A percentile compares a stretch with the other conserved stretches of the same genome.
Evolutionary conservation across 1,284 basidiomycete species (phyloP).

Genomic region (Ustilago trichophora): DNA sequence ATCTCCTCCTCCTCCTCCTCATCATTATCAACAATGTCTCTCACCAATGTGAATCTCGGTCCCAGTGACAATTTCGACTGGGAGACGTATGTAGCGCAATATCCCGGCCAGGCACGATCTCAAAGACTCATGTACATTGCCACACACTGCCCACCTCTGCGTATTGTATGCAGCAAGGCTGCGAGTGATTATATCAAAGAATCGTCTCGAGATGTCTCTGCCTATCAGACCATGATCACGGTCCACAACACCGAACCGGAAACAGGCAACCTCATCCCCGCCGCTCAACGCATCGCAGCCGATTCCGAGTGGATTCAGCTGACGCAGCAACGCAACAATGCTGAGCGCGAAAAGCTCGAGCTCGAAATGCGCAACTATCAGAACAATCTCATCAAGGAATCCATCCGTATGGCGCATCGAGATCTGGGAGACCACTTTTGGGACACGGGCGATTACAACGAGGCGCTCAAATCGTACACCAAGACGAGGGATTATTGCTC

Average conservation of each 20-base stretch:
- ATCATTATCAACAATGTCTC: neutral
- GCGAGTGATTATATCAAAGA: constrained; percentile 40
- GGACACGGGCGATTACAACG: constrained; percentile 75
- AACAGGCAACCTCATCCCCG: constrained; percentile 19
- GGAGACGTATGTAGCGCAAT: constrained; percentile 49
- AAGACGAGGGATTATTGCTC: constrained; percentile 87
- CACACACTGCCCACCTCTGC: constrained; percentile 33
- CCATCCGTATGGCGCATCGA: constrained; percentile 86
- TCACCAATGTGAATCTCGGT: constrained; percentile 11
- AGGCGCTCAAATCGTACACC: constrained; percentile 79
- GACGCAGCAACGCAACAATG: constrained; percentile 72
- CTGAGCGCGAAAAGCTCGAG: constrained; percentile 78
- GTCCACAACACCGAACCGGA: constrained; percentile 44
- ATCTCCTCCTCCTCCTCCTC: neutral
- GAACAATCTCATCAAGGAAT: constrained; percentile 93
- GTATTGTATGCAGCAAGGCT: constrained; percentile 32
- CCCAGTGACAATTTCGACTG: constrained; percentile 53
- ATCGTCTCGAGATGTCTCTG: constrained; percentile 30
- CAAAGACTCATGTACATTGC: constrained; percentile 49
- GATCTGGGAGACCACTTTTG: constrained; percentile 82
- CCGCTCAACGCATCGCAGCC: constrained; percentile 16
- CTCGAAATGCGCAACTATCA: constrained; percentile 87
- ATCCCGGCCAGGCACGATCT: constrained; percentile 29
- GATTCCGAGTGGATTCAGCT: constrained; percentile 75
- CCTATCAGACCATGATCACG: constrained; percentile 34